phyloP scores from a whole-genome alignment of 106 monocot species.

The Acorus calamus region DNA sequence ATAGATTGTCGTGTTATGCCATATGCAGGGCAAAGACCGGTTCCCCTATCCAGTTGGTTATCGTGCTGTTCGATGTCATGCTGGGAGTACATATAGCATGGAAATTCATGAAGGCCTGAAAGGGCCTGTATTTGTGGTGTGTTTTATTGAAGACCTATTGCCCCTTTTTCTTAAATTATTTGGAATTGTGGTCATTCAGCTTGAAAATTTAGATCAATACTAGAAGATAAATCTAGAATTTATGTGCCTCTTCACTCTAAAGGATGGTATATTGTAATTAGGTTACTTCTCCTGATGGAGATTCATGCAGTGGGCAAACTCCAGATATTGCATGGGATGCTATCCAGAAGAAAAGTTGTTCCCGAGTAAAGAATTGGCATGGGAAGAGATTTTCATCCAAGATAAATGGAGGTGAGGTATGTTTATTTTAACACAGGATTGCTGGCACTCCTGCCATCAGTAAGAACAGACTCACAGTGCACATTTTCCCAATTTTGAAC shows the following conservation, averaged over 20 bases:
- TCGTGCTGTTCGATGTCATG: conserved; percentile 41
- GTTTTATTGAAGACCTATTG: conserved; percentile 3
- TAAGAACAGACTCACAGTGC: too few relatives aligned
- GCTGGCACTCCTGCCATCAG: too few relatives aligned
- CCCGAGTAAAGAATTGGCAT: conserved; percentile 44
- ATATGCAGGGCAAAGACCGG: conserved; percentile 73
- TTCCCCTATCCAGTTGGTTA: conserved; percentile 93
- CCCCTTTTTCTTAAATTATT: neutral
- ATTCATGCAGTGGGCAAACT: conserved; percentile 65
- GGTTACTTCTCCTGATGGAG: conserved; percentile 55
- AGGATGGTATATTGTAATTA: conserved; percentile 6
- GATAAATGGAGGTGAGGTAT: conserved; percentile 79
- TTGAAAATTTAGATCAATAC: too few relatives aligned
- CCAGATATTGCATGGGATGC: conserved; percentile 78
- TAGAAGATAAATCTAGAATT: too few relatives aligned
- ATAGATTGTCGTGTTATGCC: too few relatives aligned
- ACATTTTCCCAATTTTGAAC: too few relatives aligned
- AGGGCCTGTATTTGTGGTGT: conserved; percentile 81
- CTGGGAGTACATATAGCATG: conserved; percentile 53
- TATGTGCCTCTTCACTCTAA: neutral
- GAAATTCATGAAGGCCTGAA: conserved; percentile 67
- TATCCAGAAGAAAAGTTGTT: conserved; percentile 46
- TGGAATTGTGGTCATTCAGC: too few relatives aligned
- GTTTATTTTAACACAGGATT: neutral
- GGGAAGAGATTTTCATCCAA: conserved; percentile 61